These are phyloP conservation scores for Coprinopsis sp. DNA, from an alignment of 768 basidiomycete species.

Conservation along the genomic window DNA sequence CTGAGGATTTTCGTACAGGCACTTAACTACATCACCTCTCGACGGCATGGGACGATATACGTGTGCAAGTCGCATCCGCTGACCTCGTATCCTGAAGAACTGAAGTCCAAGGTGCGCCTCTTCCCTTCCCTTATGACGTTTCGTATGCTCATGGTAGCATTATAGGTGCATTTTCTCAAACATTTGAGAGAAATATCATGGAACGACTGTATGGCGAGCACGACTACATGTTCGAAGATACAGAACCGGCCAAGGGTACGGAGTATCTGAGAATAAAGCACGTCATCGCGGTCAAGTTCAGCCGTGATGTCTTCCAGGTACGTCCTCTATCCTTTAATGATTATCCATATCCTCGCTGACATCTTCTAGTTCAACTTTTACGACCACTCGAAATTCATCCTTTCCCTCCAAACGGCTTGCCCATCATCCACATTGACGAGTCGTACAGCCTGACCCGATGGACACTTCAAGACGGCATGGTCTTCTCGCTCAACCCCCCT, in stretches of 20 bases:
- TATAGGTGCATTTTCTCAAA: conserved; percentile 87
- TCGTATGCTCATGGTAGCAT: too few species aligned
- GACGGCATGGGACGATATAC: conserved; percentile 60
- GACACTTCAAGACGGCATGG: conserved; percentile 69
- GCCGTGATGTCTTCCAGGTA: conserved; percentile 92
- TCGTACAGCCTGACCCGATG: conserved; percentile 72
- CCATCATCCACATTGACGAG: conserved; percentile 90
- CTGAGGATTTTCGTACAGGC: conserved; percentile 39
- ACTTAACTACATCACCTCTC: conserved; percentile 83
- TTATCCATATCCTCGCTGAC: conserved; percentile 1
- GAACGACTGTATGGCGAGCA: conserved; percentile 82
- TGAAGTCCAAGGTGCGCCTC: conserved; percentile 89
- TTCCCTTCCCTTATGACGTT: too few species aligned
- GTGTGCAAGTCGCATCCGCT: conserved; percentile 70
- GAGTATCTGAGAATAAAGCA: conserved; percentile 96
- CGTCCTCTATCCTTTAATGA: conserved; percentile 15
- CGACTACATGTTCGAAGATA: conserved; percentile 74
- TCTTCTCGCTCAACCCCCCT: conserved; percentile 36
- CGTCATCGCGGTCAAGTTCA: conserved; percentile 94
- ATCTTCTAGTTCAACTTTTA: conserved; percentile 89
- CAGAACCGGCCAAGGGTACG: conserved; percentile 72
- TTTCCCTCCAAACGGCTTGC: conserved; percentile 74
- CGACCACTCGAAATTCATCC: conserved; percentile 92
- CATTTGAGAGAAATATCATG: conserved; percentile 97
- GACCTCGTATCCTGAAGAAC: conserved; percentile 71